Evolutionary conservation across 352 stramenopile genomes (phyloP), one percentile per base, ranked within the genome.

Genomic region (Phytopythium sindhum): DNA sequence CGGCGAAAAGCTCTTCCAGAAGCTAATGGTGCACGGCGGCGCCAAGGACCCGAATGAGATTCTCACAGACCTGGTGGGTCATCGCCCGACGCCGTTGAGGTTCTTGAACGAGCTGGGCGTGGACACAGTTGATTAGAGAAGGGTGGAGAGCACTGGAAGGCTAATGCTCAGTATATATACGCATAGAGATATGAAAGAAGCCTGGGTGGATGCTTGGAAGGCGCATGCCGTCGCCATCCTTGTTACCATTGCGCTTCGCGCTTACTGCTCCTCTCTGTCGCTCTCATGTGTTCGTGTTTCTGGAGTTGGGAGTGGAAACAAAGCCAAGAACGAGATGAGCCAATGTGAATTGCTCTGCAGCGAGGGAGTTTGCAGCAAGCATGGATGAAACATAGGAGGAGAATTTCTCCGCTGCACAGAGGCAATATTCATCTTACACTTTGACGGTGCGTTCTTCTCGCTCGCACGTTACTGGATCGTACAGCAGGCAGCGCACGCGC

Each of bases 11-110:
- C 64, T 97, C 45, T 85, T 81, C 61, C 63, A 83, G 26, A 74
- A 96, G 41, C 61, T 97, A 31, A 84, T 97, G 68, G 48, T 82
- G 9, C 87, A 96, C 57, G 91, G 91, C n/a, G 91, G 91, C 12
- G 89, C 88, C 21, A 93, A 88, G 47, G 89, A 97, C 57, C 90
- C 91, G 3, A 91, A 93, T 47, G 76, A 88, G 54, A 92, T 97
- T 57, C 66, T 97, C 3, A 33, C 65, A 9, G 77, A 81, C 28
- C 72, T 97, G 57, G 61, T 97, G 24, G 88, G 86, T 9, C 72
- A 69, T 4, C 59, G 72, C 23, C 81, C 86, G 48, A 89, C 85
- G 45, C 74, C 78, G 1, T 47, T 61, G 41, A 90, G 72, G 58
- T 95, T 91, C 65, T 57, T 95, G 54, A 66, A 81, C 51, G 86